Percentiles rank a stretch among this genome's conserved stretches.
Conservation (phyloP, 2,329 filamentous ascomycete genomes). For the Alternaria longipes region DNA sequence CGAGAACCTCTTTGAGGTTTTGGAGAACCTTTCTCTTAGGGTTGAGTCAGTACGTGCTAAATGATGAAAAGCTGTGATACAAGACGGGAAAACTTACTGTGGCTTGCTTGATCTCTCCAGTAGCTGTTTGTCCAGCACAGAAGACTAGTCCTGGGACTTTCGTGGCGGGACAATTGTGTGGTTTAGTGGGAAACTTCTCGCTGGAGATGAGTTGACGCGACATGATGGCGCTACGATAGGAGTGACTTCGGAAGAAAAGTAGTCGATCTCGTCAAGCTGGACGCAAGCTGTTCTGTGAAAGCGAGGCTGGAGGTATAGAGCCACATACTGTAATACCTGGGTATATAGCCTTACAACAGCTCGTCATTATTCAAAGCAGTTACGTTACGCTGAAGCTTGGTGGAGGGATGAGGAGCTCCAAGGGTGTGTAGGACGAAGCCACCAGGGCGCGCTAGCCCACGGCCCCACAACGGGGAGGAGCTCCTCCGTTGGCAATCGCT, state of each 20-base stretch:
- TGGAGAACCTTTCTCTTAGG: conserved; percentile 30
- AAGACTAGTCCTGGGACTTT: conserved; percentile 37
- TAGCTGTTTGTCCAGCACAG: conserved; percentile 36
- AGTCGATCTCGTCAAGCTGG: not conserved
- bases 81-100: conserved; percentile 19
- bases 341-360: not conserved
- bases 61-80: not conserved
- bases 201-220: conserved; percentile 36
- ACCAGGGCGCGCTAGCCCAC: not conserved
- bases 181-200: conserved; percentile 37
- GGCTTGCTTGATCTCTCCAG: conserved; percentile 37
- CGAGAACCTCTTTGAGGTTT: conserved; percentile 33
- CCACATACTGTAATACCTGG: not conserved
- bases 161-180: conserved; percentile 34
- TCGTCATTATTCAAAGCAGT: not conserved
- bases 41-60: not conserved
- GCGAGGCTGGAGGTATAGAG: not conserved
- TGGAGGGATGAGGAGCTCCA: not conserved
- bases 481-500: not conserved
- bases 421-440: not conserved
- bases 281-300: not conserved
- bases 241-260: not conserved
- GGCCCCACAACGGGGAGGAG: not conserved
- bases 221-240: conserved; percentile 15
- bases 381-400: not conserved